Base-by-base conservation (phyloP, 495 filamentous ascomycete genomes). In the Neurospora hispaniola region DNA sequence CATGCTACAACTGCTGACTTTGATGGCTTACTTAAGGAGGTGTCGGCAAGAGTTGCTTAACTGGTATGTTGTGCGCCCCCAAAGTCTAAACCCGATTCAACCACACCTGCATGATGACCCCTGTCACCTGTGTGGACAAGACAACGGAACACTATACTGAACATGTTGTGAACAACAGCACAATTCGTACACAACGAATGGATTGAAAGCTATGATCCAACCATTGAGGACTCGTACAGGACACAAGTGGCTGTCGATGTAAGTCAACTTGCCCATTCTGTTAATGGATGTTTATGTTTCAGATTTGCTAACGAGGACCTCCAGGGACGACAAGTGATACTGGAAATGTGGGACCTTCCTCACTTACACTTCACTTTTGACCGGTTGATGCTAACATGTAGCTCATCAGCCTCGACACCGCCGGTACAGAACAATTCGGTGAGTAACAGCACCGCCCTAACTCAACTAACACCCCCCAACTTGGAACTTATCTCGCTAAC, bases 181-280 rank as follows among this genome's bases (percentile, higher is more conserved):
- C 96, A 99, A 88, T 99, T 99, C 81, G 96, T 98, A 23, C 96
- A 98, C 81, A 97, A 98, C 86, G 93, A 97, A 66, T 99, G 96
- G 94, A 97, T 99, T 79, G 96, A 99, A 83, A 94, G 92, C 81
- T 99, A 99, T 83, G 96, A 99, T 82, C 96, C 96, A 5, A 99
- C 94, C 6, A 97, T 97, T 76, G 94, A 97, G 72, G 94, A 99
- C 83, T 97, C 96, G 59, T 99, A 98, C 81, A 87, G 94, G 69
- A 98, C 97, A 78, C 92, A 95, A 76, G 91, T 97, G 48, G 90
- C 95, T 75, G 94, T 99, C 73, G 96, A 98, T 88, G 95, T 98
- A 83, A 81, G 88, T 89, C 31, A n/a, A n/a, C n/a, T 59, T 59
- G 12, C 20, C 38, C 0, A 11, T 41, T 41, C 40, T 41, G 40